Base-by-base conservation (phyloP, 2,329 filamentous ascomycete genomes). In the Hypoxylon sp. region DNA sequence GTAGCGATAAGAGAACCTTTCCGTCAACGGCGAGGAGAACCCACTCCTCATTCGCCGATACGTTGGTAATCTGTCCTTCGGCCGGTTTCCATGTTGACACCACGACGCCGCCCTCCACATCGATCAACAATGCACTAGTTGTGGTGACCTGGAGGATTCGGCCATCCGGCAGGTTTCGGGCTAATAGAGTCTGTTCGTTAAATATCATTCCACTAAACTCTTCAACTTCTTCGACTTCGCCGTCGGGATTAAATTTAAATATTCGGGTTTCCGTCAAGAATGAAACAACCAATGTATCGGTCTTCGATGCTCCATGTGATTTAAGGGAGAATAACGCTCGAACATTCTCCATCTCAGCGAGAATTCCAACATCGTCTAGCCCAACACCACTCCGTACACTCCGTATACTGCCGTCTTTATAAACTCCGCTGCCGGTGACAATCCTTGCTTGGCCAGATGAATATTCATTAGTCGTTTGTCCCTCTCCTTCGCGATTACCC, bases 381-480 rank as follows among this genome's bases (percentile, higher is more conserved):
- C 94, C 94, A 55, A 99, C 94, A 54, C 96, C 97, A 78, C 95
- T 98, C 60, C 96, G 88, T 22, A 99, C 93, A 77, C 94, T 97
- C 67, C 96, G 87, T 58, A 99, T 82, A 62, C 92, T 95, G 17
- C 96, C 96, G 75, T 97, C 94, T 71, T 92, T 90, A 77, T 93
- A 96, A 0, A 93, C 94, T 29, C 96, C 96, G 61, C 94, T 98
- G 0, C 94, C 95, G 1, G 95, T 94, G 10, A 99, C 94, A 67
- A 99, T 92, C 42, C 94, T 89, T 50, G 96, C 94, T 80, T 99
- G 95, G 0, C 96, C 96, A 0, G 95, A 97, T 0, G 94, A 97
- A 76, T 97, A 99, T 69, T 96, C 93, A 75, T 96, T 97, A 2
- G 91, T 92, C 17, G 84, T 80, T 64, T 93, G 90, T 8, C 86